Percentiles rank a stretch among this genome's conserved stretches.
Evolutionary conservation across 306 rosid species (phyloP).

Genomic region (Lablab purpureus): DNA sequence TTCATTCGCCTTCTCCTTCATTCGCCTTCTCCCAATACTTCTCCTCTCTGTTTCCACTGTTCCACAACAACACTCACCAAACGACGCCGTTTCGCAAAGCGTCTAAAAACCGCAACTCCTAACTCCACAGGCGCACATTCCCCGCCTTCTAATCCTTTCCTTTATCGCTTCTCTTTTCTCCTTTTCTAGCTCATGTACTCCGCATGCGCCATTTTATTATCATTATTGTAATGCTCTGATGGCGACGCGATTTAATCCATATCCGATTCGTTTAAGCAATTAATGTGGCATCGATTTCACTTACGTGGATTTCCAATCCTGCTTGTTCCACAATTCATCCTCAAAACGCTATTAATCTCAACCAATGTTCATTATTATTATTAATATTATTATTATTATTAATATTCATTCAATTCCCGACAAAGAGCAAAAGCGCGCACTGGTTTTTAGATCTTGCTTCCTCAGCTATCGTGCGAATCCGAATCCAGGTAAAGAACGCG

Average conservation of each 20-base stretch:
- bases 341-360: neutral
- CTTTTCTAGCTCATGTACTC: neutral
- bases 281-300: constrained; percentile 38
- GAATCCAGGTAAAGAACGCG: constrained; percentile 32
- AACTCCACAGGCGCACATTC: neutral
- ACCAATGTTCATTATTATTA: neutral
- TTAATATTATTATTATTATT: too few relatives aligned
- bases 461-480: constrained; percentile 10
- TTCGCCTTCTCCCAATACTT: neutral
- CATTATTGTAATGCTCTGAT: neutral
- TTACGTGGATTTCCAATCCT: constrained; percentile 39
- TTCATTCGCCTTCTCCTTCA: constrained; percentile 20
- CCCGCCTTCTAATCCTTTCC: constrained; percentile 4
- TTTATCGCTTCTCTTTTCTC: constrained; percentile 14
- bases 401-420: constrained; percentile 10
- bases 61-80: neutral
- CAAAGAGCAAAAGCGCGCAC: neutral
- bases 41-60: neutral
- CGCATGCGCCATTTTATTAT: neutral
- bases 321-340: neutral
- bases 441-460: constrained; percentile 29
- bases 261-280: constrained; percentile 38
- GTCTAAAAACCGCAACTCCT: neutral
- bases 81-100: constrained; percentile 18
- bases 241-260: constrained; percentile 16